phyloP scores from a whole-genome alignment of 1,139 yeast genomes.

The Candida sp. region DNA sequence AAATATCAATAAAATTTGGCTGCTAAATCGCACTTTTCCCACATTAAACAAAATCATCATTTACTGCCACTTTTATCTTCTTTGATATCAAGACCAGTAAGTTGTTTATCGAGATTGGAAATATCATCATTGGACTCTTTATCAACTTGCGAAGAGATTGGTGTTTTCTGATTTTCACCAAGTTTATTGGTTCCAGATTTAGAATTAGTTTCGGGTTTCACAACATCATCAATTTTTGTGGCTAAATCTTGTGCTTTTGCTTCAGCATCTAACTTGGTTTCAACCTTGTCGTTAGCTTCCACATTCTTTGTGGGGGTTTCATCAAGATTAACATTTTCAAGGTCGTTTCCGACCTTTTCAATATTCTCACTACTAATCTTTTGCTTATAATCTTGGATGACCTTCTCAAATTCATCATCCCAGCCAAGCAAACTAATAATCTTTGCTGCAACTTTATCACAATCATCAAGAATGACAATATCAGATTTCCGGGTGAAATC shows the following conservation, averaged over 20 bases:
- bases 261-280: not conserved
- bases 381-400: slow-evolving; percentile 19
- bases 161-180: not conserved
- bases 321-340: not conserved
- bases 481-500: slow-evolving; percentile 63
- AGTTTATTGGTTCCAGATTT: not conserved
- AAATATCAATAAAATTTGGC: not conserved
- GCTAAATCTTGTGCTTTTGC: not conserved
- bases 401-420: slow-evolving; percentile 46
- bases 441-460: slow-evolving; percentile 59
- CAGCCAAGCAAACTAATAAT: slow-evolving; percentile 63
- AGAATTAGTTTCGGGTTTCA: not conserved
- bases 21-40: not conserved
- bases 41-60: not conserved
- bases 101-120: not conserved
- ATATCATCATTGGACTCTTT: not conserved
- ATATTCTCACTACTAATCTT: not conserved
- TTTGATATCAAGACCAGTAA: not conserved
- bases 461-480: slow-evolving; percentile 52
- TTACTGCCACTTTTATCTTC: not conserved
- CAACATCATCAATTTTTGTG: not conserved
- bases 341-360: not conserved
- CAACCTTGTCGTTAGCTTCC: not conserved
- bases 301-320: not conserved
- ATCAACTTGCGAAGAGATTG: too few species aligned